Percentiles rank a stretch among this genome's conserved stretches.
Evolutionary conservation across 352 stramenopile genomes (phyloP).

Genomic region (Pythium pyrilobum): DNA sequence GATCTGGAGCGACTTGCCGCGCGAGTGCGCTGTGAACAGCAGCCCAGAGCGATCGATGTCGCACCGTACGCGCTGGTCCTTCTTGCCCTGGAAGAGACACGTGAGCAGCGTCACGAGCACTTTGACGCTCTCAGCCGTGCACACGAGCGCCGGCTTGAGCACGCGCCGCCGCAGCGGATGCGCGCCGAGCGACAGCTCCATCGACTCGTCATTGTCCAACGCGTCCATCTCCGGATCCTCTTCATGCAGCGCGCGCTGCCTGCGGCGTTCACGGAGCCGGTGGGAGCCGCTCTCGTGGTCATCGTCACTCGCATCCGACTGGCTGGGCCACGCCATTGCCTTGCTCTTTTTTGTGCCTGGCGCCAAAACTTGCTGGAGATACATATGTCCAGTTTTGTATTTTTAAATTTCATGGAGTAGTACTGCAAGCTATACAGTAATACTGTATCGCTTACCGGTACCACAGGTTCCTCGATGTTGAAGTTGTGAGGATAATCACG

Average conservation of each 20-base stretch:
- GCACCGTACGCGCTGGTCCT: slow-evolving; percentile 74
- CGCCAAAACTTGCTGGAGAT: no score
- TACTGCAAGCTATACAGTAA: no score
- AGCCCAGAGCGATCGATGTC: slow-evolving; percentile 59
- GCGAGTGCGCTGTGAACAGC: slow-evolving; percentile 77
- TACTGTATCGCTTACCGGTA: no score
- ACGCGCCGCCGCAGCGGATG: neutral
- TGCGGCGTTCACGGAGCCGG: neutral
- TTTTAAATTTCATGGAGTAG: no score
- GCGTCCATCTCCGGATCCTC: neutral
- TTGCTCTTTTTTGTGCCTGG: no score
- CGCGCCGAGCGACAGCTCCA: neutral
- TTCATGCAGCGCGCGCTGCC: neutral
- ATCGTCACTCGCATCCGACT: slow-evolving; percentile 3
- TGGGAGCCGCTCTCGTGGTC: neutral
- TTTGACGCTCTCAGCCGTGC: slow-evolving; percentile 65
- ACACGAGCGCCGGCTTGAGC: slow-evolving; percentile 36
- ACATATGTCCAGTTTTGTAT: no score
- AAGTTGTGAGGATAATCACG: no score
- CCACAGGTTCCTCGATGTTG: no score
- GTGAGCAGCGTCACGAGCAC: slow-evolving; percentile 66
- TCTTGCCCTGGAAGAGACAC: slow-evolving; percentile 60
- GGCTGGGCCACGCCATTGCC: slow-evolving; percentile 8
- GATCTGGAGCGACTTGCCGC: slow-evolving; percentile 83
- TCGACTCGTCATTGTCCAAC: neutral